These are phyloP conservation scores for Xylariaceae sp. DNA, from an alignment of 2,329 filamentous ascomycete species.

Conservation along the genomic window DNA sequence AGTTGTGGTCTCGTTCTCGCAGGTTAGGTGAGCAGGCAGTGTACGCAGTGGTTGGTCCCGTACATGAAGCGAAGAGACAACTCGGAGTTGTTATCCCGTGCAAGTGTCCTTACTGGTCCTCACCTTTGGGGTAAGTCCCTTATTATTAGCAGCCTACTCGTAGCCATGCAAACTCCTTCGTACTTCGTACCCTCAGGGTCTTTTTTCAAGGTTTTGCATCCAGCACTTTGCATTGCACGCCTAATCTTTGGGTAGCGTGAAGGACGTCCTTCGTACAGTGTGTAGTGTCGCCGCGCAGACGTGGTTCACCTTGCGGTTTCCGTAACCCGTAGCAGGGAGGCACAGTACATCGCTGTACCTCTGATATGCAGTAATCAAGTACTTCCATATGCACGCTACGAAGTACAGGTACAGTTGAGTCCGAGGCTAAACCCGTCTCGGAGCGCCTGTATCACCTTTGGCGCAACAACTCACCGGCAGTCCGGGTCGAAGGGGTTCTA, in stretches of 20 bases:
- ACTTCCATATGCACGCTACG: too few species aligned
- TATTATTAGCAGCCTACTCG: background rate
- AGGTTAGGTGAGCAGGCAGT: too few species aligned
- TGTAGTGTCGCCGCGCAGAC: background rate
- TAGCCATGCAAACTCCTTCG: background rate
- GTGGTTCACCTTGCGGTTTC: background rate
- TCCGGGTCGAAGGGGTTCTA: background rate
- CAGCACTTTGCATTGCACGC: slow-evolving; percentile 4
- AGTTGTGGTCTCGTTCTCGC: too few species aligned
- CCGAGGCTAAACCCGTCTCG: background rate
- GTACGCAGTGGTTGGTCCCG: too few species aligned
- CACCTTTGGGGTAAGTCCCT: background rate
- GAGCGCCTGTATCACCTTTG: background rate
- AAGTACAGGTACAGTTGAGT: background rate
- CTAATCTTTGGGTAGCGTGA: background rate
- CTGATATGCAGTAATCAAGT: too few species aligned
- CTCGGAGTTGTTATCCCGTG: too few species aligned
- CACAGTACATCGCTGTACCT: background rate
- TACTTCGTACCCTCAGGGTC: slow-evolving; percentile 14
- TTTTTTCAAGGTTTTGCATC: slow-evolving; percentile 3
- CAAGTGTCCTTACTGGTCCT: background rate
- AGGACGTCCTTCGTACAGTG: background rate
- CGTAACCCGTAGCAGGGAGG: background rate
- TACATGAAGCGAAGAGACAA: too few species aligned
- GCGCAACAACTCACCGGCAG: background rate